Base-by-base conservation (phyloP, 2,329 filamentous ascomycete genomes). In the Colletotrichum tamarilloi region DNA sequence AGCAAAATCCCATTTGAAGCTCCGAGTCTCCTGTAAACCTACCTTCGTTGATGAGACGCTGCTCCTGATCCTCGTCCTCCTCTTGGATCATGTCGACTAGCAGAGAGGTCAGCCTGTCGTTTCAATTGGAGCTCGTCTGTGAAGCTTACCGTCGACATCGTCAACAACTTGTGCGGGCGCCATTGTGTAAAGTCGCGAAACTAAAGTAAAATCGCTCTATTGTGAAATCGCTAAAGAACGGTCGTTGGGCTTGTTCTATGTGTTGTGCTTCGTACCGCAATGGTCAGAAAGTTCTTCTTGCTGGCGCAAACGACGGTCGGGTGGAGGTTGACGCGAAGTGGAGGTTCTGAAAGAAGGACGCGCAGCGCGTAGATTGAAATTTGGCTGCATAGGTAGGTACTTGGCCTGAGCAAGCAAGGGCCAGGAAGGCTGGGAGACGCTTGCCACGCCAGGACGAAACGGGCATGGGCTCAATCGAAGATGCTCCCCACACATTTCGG, bases 31-130 rank as follows among this genome's bases (percentile, higher is more conserved):
- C 22, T 26, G 28, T 26, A 22, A 65, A 68, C 76, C 63, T 86
- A 93, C 93, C 94, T 87, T 99, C 97, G 78, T 98, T 98, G 84
- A 98, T 95, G 74, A 97, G 88, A 84, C 97, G 95, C 84, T 97
- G 93, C 80, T 94, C 92, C 77, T 90, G 85, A 80, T 94, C 88
- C 81, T 92, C 88, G 72, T 94, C 92, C 66, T 94, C 93, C 72
- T 95, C 92, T 74, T 91, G 88, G 59, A 88, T 84, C 83, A 87
- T 84, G 49, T 85, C 84, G 78, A 85, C 87, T 87, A 72, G 32
- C 19, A 30, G 62, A 59, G 72, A 58, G n/a, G 59, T 77, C 67
- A 75, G 78, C 77, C n/a, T 24, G 32, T 12, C 52, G 26, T 55
- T 32, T 11, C 35, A 42, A 62, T 49, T 19, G 1, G 53, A 32